Evolutionary conservation across 2,329 filamentous ascomycete genomes (phyloP).

Genomic region (Lecanicillium sp.): DNA sequence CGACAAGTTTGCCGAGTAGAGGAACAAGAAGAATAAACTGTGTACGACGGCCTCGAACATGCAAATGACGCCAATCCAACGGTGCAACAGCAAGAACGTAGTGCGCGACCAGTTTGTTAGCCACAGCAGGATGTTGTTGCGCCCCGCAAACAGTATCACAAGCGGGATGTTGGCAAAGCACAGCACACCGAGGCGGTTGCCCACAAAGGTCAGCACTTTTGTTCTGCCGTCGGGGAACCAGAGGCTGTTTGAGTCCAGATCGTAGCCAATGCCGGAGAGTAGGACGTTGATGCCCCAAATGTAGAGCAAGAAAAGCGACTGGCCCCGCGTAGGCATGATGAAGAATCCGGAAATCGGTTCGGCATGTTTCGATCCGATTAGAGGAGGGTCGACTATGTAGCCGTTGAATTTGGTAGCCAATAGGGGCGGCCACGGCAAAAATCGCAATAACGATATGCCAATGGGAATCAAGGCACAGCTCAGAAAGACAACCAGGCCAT

Average conservation of each 20-base stretch:
- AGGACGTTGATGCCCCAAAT: constrained; percentile 25
- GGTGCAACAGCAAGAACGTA: constrained; percentile 38
- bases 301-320: constrained; percentile 28
- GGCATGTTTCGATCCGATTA: constrained; percentile 10
- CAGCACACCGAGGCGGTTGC: constrained; percentile 28
- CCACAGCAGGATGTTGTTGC: constrained; percentile 36
- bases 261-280: constrained; percentile 19
- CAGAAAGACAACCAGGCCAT: constrained; percentile 17
- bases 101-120: constrained; percentile 37
- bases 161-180: constrained; percentile 29
- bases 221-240: constrained; percentile 15
- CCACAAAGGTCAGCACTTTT: constrained; percentile 23
- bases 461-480: constrained; percentile 13
- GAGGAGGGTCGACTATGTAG: constrained; percentile 13
- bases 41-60: constrained; percentile 34
- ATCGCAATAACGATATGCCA: constrained; percentile 20
- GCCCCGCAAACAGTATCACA: constrained; percentile 29
- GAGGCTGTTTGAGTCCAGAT: constrained; percentile 16
- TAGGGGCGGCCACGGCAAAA: constrained; percentile 13
- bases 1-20: constrained; percentile 17
- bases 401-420: constrained; percentile 8
- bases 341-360: constrained; percentile 9
- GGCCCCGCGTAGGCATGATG: constrained; percentile 26
- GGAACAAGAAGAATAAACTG: constrained; percentile 24
- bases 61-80: constrained; percentile 34